Conservation (phyloP, 768 basidiomycete species). For the Psilocybe cubensis region DNA sequence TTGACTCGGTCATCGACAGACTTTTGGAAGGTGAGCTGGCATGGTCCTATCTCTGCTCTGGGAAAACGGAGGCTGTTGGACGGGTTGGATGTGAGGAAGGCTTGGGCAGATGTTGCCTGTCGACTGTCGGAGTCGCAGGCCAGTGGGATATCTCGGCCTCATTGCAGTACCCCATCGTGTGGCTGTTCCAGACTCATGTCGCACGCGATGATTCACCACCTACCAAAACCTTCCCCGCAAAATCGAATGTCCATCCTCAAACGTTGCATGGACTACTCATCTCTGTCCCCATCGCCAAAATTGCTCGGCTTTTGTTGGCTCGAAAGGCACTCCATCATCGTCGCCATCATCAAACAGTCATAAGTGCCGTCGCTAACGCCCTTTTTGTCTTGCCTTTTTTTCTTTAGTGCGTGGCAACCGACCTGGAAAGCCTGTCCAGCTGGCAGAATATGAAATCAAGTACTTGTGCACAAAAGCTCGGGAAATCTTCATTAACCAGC, state of each 20-base stretch:
- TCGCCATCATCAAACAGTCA: background rate
- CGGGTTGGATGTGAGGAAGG: no score
- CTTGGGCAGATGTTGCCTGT: background rate
- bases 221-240: background rate
- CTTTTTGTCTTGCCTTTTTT: slow-evolving; percentile 27
- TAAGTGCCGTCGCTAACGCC: slow-evolving; percentile 21
- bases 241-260: background rate
- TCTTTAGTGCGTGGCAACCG: slow-evolving; percentile 90
- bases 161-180: background rate
- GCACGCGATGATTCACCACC: slow-evolving; percentile 23
- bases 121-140: background rate
- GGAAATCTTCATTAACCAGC: slow-evolving; percentile 99
- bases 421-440: slow-evolving; percentile 96
- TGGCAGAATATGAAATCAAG: slow-evolving; percentile 99
- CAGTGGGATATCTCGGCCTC: background rate
- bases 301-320: slow-evolving; percentile 7
- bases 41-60: slow-evolving; percentile 3
- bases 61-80: background rate
- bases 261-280: background rate
- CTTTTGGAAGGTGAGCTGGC: slow-evolving; percentile 84
- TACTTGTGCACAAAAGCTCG: slow-evolving; percentile 98
- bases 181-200: slow-evolving; percentile 10
- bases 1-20: slow-evolving; percentile 99
- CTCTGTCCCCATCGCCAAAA: background rate
- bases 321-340: slow-evolving; percentile 1